A percentile compares a stretch with the other conserved stretches of the same genome.
Conservation (phyloP, 2,329 filamentous ascomycete species). For the Biscogniauxia mediterranea region DNA sequence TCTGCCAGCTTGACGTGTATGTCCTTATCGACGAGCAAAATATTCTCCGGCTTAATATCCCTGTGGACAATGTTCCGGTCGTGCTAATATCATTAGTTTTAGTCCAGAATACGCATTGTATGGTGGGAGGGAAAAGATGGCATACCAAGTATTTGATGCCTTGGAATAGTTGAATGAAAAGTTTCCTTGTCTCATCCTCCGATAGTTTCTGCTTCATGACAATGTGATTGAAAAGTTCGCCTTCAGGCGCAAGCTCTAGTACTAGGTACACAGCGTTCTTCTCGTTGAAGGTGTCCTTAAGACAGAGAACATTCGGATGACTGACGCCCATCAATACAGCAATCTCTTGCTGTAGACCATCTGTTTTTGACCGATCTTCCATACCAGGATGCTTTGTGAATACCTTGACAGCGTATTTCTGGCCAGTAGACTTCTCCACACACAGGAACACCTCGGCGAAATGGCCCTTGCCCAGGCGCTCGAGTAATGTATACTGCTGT, state of each 20-base stretch:
- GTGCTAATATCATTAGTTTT: constrained; percentile 57
- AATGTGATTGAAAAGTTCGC: constrained; percentile 94
- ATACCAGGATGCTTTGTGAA: constrained; percentile 84
- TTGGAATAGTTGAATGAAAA: constrained; percentile 89
- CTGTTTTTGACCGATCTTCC: constrained; percentile 79
- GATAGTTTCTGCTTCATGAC: constrained; percentile 85
- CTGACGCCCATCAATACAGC: constrained; percentile 96
- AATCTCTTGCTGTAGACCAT: constrained; percentile 91
- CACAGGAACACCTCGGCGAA: constrained; percentile 94
- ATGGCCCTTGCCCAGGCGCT: constrained; percentile 89
- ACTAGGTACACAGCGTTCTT: constrained; percentile 87
- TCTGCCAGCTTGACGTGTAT: constrained; percentile 89
- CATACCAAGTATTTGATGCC: constrained; percentile 92
- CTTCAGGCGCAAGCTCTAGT: constrained; percentile 84
- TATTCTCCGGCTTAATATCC: constrained; percentile 98
- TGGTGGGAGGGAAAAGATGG: constrained; percentile 17
- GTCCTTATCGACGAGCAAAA: constrained; percentile 81
- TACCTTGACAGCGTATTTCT: constrained; percentile 87
- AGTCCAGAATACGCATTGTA: constrained; percentile 25
- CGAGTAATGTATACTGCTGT: constrained; percentile 80
- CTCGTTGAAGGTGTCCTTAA: constrained; percentile 95
- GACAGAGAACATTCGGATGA: constrained; percentile 86
- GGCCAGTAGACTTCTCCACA: constrained; percentile 78
- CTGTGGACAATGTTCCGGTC: constrained; percentile 96
- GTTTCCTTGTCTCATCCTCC: constrained; percentile 78